phyloP scores from a whole-genome alignment of 352 stramenopile genomes.

The Phytopythium montanum region DNA sequence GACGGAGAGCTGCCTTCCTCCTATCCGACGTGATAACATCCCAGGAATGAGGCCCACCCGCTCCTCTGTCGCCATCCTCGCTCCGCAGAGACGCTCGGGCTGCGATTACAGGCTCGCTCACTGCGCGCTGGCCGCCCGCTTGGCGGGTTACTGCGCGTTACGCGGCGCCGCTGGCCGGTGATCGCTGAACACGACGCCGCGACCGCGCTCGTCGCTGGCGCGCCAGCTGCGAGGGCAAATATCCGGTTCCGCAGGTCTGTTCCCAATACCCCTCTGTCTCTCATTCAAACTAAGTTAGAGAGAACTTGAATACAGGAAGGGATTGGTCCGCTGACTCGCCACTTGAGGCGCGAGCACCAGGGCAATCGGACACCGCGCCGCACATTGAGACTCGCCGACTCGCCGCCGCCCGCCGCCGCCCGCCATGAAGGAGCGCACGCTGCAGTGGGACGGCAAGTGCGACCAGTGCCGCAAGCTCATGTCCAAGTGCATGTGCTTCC shows the following conservation, averaged over 20 bases:
- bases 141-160: not conserved
- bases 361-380: too few species aligned
- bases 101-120: too few species aligned
- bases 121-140: too few species aligned
- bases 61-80: too few species aligned
- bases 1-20: too few species aligned
- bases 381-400: too few species aligned
- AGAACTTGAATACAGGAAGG: not conserved
- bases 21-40: too few species aligned
- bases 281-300: not conserved
- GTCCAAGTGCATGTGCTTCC: constrained; percentile 37
- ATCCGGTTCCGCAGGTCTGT: not conserved
- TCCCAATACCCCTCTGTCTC: not conserved
- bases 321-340: not conserved
- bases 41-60: too few species aligned
- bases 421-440: constrained; percentile 7
- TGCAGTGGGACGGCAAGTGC: constrained; percentile 40
- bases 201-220: constrained; percentile 1
- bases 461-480: constrained; percentile 34
- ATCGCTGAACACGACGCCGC: not conserved
- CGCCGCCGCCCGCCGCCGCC: not conserved
- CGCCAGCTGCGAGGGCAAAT: not conserved
- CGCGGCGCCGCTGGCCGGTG: not conserved
- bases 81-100: too few species aligned
- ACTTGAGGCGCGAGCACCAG: constrained; percentile 1